A percentile compares a stretch with the other conserved stretches of the same genome.
phyloP scores from a whole-genome alignment of 129 eudicot genomes.

The Chrysanthemum makinoi region DNA sequence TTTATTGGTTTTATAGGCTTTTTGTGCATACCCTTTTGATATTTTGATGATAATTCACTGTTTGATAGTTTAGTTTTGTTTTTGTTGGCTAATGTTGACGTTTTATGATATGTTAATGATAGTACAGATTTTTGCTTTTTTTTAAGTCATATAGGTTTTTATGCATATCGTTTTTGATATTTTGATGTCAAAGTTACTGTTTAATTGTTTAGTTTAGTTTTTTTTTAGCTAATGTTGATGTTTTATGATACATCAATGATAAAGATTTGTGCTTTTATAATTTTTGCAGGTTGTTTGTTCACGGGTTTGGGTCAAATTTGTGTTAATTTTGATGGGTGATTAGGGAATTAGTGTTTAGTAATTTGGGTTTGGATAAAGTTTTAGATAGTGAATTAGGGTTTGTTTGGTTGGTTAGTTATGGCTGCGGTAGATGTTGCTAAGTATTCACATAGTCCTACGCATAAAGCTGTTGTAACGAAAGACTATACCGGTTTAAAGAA shows the following conservation, averaged over 20 bases:
- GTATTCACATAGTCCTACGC: slow-evolving; percentile 64
- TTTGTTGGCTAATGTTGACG: no score
- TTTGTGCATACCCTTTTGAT: background rate
- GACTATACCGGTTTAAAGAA: slow-evolving; percentile 56
- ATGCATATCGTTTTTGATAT: no score
- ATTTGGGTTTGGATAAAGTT: no score
- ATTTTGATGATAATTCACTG: background rate
- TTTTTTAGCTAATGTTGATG: no score
- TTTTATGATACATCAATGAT: no score
- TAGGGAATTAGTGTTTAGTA: no score
- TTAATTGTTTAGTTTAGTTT: no score
- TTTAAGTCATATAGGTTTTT: no score
- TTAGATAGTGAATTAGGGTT: slow-evolving; percentile 21
- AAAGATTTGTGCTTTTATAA: background rate
- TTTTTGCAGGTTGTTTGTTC: background rate
- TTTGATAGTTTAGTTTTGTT: background rate
- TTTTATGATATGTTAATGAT: no score
- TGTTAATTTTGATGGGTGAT: slow-evolving; percentile 21
- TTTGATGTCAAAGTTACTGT: no score
- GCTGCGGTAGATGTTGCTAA: slow-evolving; percentile 55
- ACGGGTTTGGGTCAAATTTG: background rate
- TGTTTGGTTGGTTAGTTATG: slow-evolving; percentile 35
- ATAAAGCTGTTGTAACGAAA: slow-evolving; percentile 58
- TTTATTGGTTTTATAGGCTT: background rate
- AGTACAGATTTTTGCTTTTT: no score